Percentiles rank a stretch among this genome's conserved stretches.
These are phyloP conservation scores for Lactifluus volemus DNA, from an alignment of 768 basidiomycete genomes.

Conservation along the genomic window DNA sequence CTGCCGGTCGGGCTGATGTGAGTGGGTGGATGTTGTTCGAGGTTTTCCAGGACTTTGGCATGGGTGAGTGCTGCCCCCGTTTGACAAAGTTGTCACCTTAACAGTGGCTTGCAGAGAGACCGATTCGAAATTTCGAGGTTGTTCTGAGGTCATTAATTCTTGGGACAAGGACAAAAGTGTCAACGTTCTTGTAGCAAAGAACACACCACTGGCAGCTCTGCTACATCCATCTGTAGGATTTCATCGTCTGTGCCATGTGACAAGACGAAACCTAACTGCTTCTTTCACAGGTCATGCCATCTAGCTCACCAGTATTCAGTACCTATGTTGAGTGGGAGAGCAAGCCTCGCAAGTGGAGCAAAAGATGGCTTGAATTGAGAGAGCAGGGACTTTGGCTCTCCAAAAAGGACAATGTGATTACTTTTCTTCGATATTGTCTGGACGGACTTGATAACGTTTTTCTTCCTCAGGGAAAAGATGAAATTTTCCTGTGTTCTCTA, in stretches of 20 bases:
- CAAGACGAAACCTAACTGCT: slow-evolving; percentile 13
- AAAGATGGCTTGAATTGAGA: slow-evolving; percentile 80
- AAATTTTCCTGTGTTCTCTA: slow-evolving; percentile 70
- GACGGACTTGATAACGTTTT: background rate
- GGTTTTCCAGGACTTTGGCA: slow-evolving; percentile 82
- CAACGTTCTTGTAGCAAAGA: slow-evolving; percentile 74
- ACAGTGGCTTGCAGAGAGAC: slow-evolving; percentile 54
- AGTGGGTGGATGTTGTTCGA: slow-evolving; percentile 88
- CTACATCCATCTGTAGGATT: slow-evolving; percentile 51
- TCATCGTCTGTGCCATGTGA: background rate
- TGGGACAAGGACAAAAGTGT: slow-evolving; percentile 82
- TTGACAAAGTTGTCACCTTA: background rate
- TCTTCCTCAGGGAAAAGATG: slow-evolving; percentile 67
- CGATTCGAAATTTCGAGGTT: slow-evolving; percentile 81
- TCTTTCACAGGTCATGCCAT: slow-evolving; percentile 42
- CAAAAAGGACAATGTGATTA: slow-evolving; percentile 77
- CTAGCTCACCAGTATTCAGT: slow-evolving; percentile 33
- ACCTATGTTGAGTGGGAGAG: slow-evolving; percentile 82
- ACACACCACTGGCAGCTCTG: slow-evolving; percentile 53
- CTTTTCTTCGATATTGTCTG: background rate
- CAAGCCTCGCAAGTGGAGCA: slow-evolving; percentile 93
- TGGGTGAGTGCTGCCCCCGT: slow-evolving; percentile 55
- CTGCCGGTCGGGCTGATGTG: slow-evolving; percentile 43
- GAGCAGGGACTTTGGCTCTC: slow-evolving; percentile 83
- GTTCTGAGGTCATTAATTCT: slow-evolving; percentile 69